These are phyloP conservation scores for Rhodocollybia butyracea DNA, from an alignment of 768 basidiomycete species.

Conservation along the genomic window DNA sequence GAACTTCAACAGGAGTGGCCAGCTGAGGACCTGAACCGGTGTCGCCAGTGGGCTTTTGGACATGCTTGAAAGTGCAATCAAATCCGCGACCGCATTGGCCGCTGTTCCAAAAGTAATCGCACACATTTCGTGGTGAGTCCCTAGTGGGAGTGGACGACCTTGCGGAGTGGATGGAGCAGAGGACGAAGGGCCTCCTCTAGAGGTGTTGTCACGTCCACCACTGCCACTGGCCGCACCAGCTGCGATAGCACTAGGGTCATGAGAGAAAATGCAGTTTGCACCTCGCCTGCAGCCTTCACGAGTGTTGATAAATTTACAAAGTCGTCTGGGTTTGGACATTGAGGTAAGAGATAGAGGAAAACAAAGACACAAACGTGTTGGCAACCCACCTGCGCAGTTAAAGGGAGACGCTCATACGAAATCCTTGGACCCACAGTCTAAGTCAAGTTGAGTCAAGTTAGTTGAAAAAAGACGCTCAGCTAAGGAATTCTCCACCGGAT, in stretches of 20 bases:
- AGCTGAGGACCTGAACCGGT: not conserved
- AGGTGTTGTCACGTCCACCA: not conserved
- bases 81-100: constrained; percentile 14
- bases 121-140: not conserved
- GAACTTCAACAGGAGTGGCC: not conserved
- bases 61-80: constrained; percentile 4
- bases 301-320: constrained; percentile 3
- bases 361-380: not conserved
- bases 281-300: constrained; percentile 1
- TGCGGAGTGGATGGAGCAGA: not conserved
- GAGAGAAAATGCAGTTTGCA: not conserved
- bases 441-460: too few relatives aligned
- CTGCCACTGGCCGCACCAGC: not conserved
- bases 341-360: not conserved
- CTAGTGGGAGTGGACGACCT: not conserved
- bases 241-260: not conserved
- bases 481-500: too few relatives aligned
- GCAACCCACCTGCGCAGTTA: not conserved
- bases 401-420: too few relatives aligned
- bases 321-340: not conserved
- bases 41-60: not conserved
- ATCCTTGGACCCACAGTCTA: too few relatives aligned
- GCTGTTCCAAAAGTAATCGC: constrained; percentile 9
- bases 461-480: too few relatives aligned
- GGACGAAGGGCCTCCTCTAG: not conserved